Evolutionary conservation across 2,329 filamentous ascomycete genomes (phyloP).

Genomic region (Sporothrix humicola): DNA sequence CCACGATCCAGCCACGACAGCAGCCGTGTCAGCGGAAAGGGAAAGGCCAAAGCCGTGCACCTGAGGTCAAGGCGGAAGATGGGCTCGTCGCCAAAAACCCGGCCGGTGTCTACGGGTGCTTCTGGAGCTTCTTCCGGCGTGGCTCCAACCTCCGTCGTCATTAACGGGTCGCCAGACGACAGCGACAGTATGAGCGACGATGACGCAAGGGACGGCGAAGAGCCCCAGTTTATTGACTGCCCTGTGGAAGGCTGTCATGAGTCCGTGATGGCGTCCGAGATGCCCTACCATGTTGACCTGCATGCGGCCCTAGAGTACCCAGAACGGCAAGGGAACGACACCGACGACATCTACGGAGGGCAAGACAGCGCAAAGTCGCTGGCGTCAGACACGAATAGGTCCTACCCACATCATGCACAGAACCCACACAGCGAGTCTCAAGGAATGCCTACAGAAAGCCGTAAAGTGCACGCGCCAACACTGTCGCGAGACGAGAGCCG

Average conservation of each 20-base stretch:
- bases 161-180: conserved; percentile 1
- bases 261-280: conserved; percentile 56
- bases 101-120: neutral
- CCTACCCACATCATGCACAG: neutral
- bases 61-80: neutral
- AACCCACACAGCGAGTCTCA: neutral
- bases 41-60: neutral
- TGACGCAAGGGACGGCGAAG: conserved; percentile 36
- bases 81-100: neutral
- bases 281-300: conserved; percentile 65
- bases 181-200: conserved; percentile 17
- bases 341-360: neutral
- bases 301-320: conserved; percentile 55
- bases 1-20: conserved; percentile 11
- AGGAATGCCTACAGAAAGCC: neutral
- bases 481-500: neutral
- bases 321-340: conserved; percentile 1
- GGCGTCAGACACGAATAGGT: neutral
- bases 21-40: neutral
- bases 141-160: neutral
- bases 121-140: neutral
- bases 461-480: neutral
- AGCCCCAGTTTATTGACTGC: conserved; percentile 56
- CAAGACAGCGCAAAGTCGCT: neutral
- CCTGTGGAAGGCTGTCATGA: conserved; percentile 65